These are phyloP conservation scores for Bauhinia variegata DNA, from an alignment of 306 rosid genomes.

Conservation along the genomic window DNA sequence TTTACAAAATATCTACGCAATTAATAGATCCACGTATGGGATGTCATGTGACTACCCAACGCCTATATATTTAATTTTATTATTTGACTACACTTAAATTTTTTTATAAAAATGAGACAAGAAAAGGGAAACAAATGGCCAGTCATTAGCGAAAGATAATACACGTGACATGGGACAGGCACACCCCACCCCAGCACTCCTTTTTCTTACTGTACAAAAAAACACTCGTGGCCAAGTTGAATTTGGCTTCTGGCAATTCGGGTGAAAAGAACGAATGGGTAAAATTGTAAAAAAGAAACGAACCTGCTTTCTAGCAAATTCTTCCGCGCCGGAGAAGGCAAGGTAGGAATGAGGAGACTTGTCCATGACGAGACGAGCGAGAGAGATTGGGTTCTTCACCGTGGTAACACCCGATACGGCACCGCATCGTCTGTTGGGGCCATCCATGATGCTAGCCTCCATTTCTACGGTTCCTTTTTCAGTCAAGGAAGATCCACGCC, in stretches of 20 bases:
- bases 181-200: neutral
- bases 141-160: too few relatives aligned
- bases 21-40: neutral
- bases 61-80: neutral
- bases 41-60: neutral
- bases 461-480: conserved; percentile 87
- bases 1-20: neutral
- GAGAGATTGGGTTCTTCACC: conserved; percentile 82
- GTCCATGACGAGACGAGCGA: conserved; percentile 96
- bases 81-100: neutral
- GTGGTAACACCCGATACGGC: conserved; percentile 86
- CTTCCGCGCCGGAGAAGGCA: conserved; percentile 87
- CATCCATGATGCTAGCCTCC: conserved; percentile 99
- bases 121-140: neutral
- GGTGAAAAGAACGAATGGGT: neutral
- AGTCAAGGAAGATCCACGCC: conserved; percentile 89
- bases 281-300: neutral
- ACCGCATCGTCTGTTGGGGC: conserved; percentile 80
- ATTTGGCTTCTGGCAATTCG: neutral
- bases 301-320: conserved; percentile 82
- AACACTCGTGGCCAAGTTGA: neutral
- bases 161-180: conserved; percentile 16
- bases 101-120: too few relatives aligned
- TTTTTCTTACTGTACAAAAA: too few relatives aligned
- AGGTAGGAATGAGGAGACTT: conserved; percentile 96